Percentiles rank a stretch among this genome's conserved stretches.
Evolutionary conservation across 78 protist species (phyloP).

Genomic region (Guillardia theta): DNA sequence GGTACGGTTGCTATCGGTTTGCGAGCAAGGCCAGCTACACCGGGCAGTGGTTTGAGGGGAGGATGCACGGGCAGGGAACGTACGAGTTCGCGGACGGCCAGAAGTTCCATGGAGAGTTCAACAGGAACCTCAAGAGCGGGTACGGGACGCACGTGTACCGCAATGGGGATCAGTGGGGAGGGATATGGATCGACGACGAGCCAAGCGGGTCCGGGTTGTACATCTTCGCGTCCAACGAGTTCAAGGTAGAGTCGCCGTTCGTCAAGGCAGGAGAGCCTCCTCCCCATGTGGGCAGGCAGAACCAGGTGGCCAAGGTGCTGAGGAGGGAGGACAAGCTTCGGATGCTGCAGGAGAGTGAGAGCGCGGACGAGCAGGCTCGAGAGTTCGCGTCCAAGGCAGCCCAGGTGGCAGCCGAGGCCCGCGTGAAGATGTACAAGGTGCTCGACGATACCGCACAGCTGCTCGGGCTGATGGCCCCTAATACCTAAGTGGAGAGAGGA

Average conservation of each 20-base stretch:
- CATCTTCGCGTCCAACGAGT: neutral
- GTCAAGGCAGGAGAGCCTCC: neutral
- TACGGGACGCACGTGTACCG: neutral
- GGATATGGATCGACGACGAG: neutral
- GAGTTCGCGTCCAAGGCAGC: neutral
- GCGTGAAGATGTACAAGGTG: neutral
- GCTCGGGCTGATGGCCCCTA: neutral
- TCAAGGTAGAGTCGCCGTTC: neutral
- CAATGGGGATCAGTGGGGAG: neutral
- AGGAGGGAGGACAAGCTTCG: neutral
- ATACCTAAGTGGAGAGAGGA: too few species aligned
- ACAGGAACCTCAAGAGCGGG: neutral
- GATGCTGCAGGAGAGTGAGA: neutral
- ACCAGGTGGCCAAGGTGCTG: neutral
- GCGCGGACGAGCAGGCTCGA: neutral
- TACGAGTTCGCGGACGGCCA: slow-evolving; percentile 62
- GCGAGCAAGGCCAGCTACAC: neutral
- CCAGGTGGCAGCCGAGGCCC: neutral
- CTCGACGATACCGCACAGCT: neutral
- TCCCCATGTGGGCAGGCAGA: neutral
- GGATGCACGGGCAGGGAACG: slow-evolving; percentile 44
- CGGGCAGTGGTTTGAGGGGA: slow-evolving; percentile 44
- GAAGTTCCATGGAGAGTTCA: slow-evolving; percentile 73
- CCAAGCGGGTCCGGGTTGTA: neutral
- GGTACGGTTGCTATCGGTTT: neutral